Evolutionary conservation across 306 rosid species (phyloP).

Genomic region (Astragalus glycyphyllos): DNA sequence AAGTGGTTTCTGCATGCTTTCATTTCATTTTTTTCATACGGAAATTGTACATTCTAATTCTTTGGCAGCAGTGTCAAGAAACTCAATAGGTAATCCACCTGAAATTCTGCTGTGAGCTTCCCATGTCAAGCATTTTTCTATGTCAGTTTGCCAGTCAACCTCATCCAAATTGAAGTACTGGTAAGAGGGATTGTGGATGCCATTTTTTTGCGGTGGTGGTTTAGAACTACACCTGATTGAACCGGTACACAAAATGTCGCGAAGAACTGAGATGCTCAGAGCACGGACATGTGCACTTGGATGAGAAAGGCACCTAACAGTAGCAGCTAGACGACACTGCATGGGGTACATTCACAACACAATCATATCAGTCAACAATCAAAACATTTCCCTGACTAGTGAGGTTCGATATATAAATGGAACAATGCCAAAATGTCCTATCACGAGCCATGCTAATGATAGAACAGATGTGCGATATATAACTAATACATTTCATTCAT

Average conservation of each 20-base stretch:
- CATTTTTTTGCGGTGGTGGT: constrained; percentile 49
- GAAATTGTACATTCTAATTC: constrained; percentile 79
- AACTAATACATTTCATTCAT: constrained; percentile 2
- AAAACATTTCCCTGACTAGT: not conserved
- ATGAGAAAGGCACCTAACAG: constrained; percentile 83
- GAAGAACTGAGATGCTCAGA: constrained; percentile 88
- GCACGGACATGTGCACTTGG: constrained; percentile 92
- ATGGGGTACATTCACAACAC: constrained; percentile 39
- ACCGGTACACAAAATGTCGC: constrained; percentile 74
- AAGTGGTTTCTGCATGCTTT: constrained; percentile 41
- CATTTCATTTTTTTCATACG: constrained; percentile 48
- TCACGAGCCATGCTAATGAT: not conserved
- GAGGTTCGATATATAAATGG: not conserved
- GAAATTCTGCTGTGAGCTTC: constrained; percentile 85
- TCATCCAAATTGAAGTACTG: constrained; percentile 62
- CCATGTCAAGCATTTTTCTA: constrained; percentile 85
- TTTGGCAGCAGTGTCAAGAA: constrained; percentile 79
- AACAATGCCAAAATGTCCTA: not conserved
- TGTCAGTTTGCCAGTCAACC: constrained; percentile 81
- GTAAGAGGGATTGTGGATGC: constrained; percentile 55
- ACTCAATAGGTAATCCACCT: constrained; percentile 66
- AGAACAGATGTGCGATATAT: not conserved
- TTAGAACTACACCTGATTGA: constrained; percentile 59
- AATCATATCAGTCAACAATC: constrained; percentile 31
- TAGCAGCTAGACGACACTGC: constrained; percentile 94